phyloP scores from a whole-genome alignment of 768 basidiomycete genomes.

The Punctularia strigosozonata region DNA sequence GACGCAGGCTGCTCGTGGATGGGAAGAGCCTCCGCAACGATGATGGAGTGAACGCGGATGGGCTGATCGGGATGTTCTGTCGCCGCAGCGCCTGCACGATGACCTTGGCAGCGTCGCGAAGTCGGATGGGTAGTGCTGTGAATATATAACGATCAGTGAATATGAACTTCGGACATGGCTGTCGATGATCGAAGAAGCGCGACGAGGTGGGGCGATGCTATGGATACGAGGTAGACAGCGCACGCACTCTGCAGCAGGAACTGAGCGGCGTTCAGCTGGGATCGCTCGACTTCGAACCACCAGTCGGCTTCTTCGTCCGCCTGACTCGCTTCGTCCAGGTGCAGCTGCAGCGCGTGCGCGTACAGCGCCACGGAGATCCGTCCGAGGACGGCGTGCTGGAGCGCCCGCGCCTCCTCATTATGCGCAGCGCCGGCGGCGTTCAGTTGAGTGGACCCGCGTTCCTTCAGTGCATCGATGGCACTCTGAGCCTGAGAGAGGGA shows the following conservation, averaged over 20 bases:
- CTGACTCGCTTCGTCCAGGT: slow-evolving; percentile 53
- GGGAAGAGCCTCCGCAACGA: slow-evolving; percentile 12
- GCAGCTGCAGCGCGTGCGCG: slow-evolving; percentile 48
- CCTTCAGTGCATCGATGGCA: slow-evolving; percentile 18
- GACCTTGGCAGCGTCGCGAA: slow-evolving; percentile 23
- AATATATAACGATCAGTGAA: slow-evolving; percentile 6
- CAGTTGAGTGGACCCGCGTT: slow-evolving; percentile 4
- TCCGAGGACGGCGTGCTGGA: slow-evolving; percentile 32
- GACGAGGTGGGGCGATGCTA: neutral
- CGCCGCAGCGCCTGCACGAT: slow-evolving; percentile 31
- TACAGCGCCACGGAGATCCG: slow-evolving; percentile 50
- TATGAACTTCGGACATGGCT: slow-evolving; percentile 10
- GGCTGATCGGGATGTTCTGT: slow-evolving; percentile 29
- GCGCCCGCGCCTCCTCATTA: slow-evolving; percentile 19
- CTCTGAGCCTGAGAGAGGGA: slow-evolving; percentile 17
- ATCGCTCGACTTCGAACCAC: slow-evolving; percentile 70
- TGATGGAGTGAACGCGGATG: slow-evolving; percentile 33
- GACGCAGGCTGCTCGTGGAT: slow-evolving; percentile 11
- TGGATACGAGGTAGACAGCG: neutral
- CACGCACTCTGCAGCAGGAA: slow-evolving; percentile 74
- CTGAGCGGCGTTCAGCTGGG: slow-evolving; percentile 37
- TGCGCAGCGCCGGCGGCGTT: slow-evolving; percentile 1
- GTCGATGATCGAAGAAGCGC: slow-evolving; percentile 3
- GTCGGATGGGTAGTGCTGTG: slow-evolving; percentile 34
- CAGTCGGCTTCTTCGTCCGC: slow-evolving; percentile 73